These are phyloP conservation scores for Friedmanniomyces endolithicus DNA, from an alignment of 495 filamentous ascomycete species.

Conservation along the genomic window DNA sequence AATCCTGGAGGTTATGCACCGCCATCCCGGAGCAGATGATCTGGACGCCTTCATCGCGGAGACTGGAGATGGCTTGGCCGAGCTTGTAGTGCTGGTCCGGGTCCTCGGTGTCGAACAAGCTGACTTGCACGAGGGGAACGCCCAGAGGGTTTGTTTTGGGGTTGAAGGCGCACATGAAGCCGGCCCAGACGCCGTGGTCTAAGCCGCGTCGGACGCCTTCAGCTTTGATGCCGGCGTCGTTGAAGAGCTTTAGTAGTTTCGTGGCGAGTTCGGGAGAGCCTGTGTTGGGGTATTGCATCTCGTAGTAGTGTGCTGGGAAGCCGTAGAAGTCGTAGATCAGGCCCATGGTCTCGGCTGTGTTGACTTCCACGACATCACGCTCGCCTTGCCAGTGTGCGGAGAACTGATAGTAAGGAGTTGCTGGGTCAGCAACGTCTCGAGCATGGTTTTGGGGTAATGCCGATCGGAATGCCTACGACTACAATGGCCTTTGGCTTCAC, in stretches of 20 bases:
- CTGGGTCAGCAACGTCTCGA: no score
- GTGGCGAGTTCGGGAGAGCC: slow-evolving; percentile 55
- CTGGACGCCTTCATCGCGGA: slow-evolving; percentile 60
- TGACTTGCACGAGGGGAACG: slow-evolving; percentile 72
- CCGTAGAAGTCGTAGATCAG: slow-evolving; percentile 83
- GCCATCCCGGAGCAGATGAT: slow-evolving; percentile 78
- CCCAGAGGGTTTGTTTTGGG: slow-evolving; percentile 61
- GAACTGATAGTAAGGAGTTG: slow-evolving; percentile 31
- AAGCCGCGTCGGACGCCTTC: slow-evolving; percentile 54
- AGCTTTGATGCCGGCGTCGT: slow-evolving; percentile 48
- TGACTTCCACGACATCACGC: slow-evolving; percentile 53
- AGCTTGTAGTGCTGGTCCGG: slow-evolving; percentile 57
- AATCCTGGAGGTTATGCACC: slow-evolving; percentile 57
- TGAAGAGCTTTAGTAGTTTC: slow-evolving; percentile 48
- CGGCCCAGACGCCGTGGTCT: slow-evolving; percentile 72
- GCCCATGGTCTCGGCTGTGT: slow-evolving; percentile 54
- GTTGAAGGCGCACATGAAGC: slow-evolving; percentile 58
- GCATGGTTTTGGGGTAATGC: no score
- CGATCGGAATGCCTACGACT: slow-evolving; percentile 30
- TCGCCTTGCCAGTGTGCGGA: slow-evolving; percentile 72
- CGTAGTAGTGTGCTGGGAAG: slow-evolving; percentile 55
- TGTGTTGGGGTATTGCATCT: slow-evolving; percentile 55
- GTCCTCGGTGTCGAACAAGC: slow-evolving; percentile 57
- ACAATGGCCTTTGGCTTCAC: slow-evolving; percentile 72
- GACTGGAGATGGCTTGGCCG: slow-evolving; percentile 51